A percentile compares a stretch with the other conserved stretches of the same genome.
Evolutionary conservation across 306 rosid species (phyloP).

Genomic region (Dicorynia guianensis): DNA sequence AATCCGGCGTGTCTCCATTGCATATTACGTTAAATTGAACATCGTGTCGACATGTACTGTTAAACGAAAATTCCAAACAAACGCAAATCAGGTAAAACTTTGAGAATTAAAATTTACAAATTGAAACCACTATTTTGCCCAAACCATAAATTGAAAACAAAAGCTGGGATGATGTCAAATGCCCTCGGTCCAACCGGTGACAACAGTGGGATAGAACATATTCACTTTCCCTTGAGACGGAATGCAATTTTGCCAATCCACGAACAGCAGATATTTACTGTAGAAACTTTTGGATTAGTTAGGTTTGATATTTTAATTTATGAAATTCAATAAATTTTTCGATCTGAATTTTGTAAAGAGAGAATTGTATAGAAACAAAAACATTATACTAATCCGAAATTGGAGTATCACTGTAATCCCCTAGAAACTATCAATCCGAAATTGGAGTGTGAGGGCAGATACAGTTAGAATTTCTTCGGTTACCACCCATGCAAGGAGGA

Average conservation of each 20-base stretch:
- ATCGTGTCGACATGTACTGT: too few species aligned
- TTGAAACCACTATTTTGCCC: conserved; percentile 10
- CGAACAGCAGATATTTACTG: background rate
- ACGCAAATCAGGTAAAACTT: too few species aligned
- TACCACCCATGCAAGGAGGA: conserved; percentile 32
- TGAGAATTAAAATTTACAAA: background rate
- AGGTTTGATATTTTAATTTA: too few species aligned
- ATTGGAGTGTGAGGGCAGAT: conserved; percentile 12
- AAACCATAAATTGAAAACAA: conserved; percentile 32
- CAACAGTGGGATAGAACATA: background rate
- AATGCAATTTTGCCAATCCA: background rate
- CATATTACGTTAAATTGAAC: too few species aligned
- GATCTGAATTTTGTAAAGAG: too few species aligned
- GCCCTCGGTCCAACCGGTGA: background rate
- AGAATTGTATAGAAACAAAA: too few species aligned
- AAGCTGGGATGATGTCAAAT: background rate
- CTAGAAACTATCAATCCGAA: conserved; percentile 29
- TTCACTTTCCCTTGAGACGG: background rate
- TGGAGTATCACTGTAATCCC: background rate
- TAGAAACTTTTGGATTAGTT: too few species aligned
- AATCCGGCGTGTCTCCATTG: too few species aligned
- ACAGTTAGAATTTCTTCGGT: conserved; percentile 22
- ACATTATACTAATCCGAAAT: too few species aligned
- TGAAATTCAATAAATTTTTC: too few species aligned
- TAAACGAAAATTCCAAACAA: too few species aligned